These are phyloP conservation scores for Crotalaria pallida DNA, from an alignment of 306 rosid species.

Conservation along the genomic window DNA sequence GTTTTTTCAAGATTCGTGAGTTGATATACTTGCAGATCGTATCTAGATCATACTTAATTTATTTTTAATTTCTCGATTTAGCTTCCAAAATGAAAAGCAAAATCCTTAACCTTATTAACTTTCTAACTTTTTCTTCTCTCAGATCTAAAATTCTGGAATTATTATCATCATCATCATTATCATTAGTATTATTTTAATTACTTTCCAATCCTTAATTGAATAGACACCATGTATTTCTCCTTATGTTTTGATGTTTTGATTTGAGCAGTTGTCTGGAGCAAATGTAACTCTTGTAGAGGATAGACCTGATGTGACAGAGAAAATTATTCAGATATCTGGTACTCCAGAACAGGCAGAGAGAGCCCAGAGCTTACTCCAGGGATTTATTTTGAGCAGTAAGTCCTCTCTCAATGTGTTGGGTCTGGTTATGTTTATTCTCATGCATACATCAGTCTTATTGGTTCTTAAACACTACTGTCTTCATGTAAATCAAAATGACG, in stretches of 20 bases:
- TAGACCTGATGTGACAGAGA: slow-evolving; percentile 66
- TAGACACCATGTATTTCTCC: slow-evolving; percentile 6
- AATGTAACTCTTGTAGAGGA: slow-evolving; percentile 84
- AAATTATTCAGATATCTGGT: slow-evolving; percentile 87
- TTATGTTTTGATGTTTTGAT: slow-evolving; percentile 7
- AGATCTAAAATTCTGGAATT: slow-evolving; percentile 2
- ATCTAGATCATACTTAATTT: neutral
- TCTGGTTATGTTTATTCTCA: neutral
- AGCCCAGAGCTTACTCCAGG: slow-evolving; percentile 98
- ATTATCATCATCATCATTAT: no score
- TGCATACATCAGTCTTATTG: neutral
- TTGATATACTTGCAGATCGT: neutral
- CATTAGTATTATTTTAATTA: no score
- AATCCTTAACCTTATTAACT: neutral
- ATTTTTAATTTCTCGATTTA: neutral
- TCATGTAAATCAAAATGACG: slow-evolving; percentile 6
- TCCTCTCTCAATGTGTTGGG: slow-evolving; percentile 8
- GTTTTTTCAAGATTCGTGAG: neutral
- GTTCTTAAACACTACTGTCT: neutral
- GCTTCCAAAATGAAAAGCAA: neutral
- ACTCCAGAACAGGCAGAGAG: slow-evolving; percentile 96
- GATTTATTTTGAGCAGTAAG: slow-evolving; percentile 95
- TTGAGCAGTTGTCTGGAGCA: slow-evolving; percentile 87
- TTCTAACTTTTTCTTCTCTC: neutral
- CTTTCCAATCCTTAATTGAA: neutral